phyloP scores from a whole-genome alignment of 2,329 filamentous ascomycete genomes.

The Fusarium burgessii region DNA sequence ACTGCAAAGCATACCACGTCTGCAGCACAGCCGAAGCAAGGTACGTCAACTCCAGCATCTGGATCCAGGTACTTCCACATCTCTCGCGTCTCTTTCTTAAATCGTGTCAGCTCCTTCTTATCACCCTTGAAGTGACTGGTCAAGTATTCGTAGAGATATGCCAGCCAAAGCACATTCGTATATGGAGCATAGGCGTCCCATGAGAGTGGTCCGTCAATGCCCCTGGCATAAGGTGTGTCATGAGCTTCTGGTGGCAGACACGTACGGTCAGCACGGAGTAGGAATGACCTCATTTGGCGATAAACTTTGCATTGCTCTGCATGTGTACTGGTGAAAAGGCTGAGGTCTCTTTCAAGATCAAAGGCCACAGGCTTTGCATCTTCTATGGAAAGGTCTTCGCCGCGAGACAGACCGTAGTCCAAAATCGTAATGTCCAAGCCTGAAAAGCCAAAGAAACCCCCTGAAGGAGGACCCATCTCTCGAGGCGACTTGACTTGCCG shows the following conservation, averaged over 20 bases:
- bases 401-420: slow-evolving; percentile 74
- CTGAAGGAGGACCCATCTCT: slow-evolving; percentile 47
- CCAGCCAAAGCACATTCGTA: slow-evolving; percentile 74
- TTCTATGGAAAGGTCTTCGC: slow-evolving; percentile 57
- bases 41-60: slow-evolving; percentile 58
- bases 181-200: slow-evolving; percentile 70
- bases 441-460: slow-evolving; percentile 66
- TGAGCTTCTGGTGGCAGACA: slow-evolving; percentile 63
- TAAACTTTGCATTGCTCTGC: slow-evolving; percentile 72
- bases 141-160: slow-evolving; percentile 70
- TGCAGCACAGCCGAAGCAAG: slow-evolving; percentile 66
- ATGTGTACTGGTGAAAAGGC: slow-evolving; percentile 70
- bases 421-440: slow-evolving; percentile 73
- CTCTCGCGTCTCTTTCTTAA: slow-evolving; percentile 63
- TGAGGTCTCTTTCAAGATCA: slow-evolving; percentile 70
- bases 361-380: slow-evolving; percentile 61
- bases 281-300: slow-evolving; percentile 70
- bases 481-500: slow-evolving; percentile 55
- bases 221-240: slow-evolving; percentile 59
- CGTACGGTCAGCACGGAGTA: slow-evolving; percentile 63
- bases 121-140: slow-evolving; percentile 60
- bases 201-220: slow-evolving; percentile 61
- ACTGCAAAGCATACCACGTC: slow-evolving; percentile 69
- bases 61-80: slow-evolving; percentile 67
- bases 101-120: slow-evolving; percentile 59